Percentiles rank a stretch among this genome's conserved stretches.
Conservation (phyloP, 192 early-diverging fungal species). For the Gigaspora rosea region DNA sequence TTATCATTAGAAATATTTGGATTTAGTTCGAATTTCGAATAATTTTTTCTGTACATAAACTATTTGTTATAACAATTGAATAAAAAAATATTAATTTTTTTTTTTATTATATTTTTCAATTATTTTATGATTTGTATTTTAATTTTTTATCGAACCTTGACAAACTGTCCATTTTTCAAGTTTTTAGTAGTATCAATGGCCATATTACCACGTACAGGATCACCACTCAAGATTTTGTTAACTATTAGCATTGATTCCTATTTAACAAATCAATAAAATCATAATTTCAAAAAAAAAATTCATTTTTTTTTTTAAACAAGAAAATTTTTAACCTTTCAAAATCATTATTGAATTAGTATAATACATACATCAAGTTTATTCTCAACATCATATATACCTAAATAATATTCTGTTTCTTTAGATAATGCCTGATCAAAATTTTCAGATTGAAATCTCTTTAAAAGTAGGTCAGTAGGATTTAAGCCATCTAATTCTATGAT, state of each 20-base stretch:
- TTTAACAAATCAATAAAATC: background rate
- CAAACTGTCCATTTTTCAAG: constrained; percentile 49
- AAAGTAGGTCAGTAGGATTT: constrained; percentile 50
- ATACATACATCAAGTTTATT: constrained; percentile 36
- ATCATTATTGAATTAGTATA: background rate
- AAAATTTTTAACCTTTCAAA: background rate
- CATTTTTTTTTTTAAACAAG: too few relatives aligned
- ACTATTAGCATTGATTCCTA: constrained; percentile 37
- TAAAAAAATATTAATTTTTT: background rate
- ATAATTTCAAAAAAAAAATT: background rate
- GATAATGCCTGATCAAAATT: constrained; percentile 31
- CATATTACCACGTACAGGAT: constrained; percentile 59
- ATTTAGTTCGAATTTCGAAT: background rate
- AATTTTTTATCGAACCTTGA: constrained; percentile 37
- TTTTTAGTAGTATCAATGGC: constrained; percentile 56
- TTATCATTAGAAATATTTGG: background rate
- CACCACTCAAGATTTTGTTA: constrained; percentile 55
- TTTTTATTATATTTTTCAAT: background rate
- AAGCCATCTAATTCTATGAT: constrained; percentile 55
- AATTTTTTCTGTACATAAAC: constrained; percentile 36
- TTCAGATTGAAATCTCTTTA: constrained; percentile 41
- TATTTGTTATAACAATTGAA: background rate
- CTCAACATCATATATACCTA: constrained; percentile 40
- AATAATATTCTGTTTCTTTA: constrained; percentile 59
- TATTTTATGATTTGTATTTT: background rate